Evolutionary conservation across 768 basidiomycete species (phyloP), one percentile per base, ranked within the genome.

Genomic region (Phaffia australis): DNA sequence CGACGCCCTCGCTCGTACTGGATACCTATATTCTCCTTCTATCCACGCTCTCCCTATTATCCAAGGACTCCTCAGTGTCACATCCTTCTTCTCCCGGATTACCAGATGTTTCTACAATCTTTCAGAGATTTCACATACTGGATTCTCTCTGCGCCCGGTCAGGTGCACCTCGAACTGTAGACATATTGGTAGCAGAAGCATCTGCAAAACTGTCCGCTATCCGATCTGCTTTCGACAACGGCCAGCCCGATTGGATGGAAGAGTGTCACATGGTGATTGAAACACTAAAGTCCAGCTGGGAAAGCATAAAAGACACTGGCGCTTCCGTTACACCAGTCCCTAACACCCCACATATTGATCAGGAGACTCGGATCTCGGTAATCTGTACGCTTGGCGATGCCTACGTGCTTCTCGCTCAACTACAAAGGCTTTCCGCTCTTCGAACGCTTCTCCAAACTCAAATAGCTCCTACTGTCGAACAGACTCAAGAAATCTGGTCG

Each of bases 331-430:
- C 23, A 16, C 9, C 46, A n/a, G 19, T 29, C 25, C 59, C 11
- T 48, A 49, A 7, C 52, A 30, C 3, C 1, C 56, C 27, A n/a
- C 46, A 3, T 3, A 18, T 65, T 32, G 49, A 59, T 3, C 29
- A 59, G 11, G 63, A 63, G 42, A 59, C 32, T 19, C 63, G 60
- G 46, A 55, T 64, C 57, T 56, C 48, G 16, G 47, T 69, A 27
- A 35, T 60, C 63, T 64, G 62, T 48, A 48, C 50, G 14, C 57
- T 69, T 1, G 62, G 61, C 8, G 67, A 69, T 46, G 67, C 67
- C 18, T 63, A 69, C 27, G 47, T 62, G 35, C 29, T 47, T 6
- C 56, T 69, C 0, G 67, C 67, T 11, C 49, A 18, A 35, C n/a
- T 48, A 18, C 4, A 32, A 6, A 46, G 59, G 7, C 61, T 52